These are phyloP conservation scores for Aspergillus sp. DNA, from an alignment of 2,329 filamentous ascomycete genomes.

Conservation along the genomic window DNA sequence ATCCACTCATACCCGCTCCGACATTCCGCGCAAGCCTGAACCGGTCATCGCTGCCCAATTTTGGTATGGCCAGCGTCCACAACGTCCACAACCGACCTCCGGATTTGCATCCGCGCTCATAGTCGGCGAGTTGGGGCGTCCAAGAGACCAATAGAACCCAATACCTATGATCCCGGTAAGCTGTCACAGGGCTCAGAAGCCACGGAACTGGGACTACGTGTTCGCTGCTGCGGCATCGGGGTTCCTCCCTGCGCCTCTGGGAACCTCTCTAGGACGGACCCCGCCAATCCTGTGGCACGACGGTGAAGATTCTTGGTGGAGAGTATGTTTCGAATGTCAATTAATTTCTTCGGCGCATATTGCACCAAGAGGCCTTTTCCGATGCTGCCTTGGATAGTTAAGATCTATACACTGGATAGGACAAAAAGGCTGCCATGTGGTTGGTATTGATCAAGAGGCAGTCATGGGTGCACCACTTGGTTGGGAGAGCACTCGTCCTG, in stretches of 20 bases:
- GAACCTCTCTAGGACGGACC: neutral
- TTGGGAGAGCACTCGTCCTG: neutral
- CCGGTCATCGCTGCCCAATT: slow-evolving; percentile 7
- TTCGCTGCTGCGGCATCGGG: slow-evolving; percentile 3
- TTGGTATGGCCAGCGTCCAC: neutral
- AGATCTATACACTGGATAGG: neutral
- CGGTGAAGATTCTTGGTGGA: neutral
- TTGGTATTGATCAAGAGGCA: neutral
- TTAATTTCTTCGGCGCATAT: neutral
- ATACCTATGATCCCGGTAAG: neutral
- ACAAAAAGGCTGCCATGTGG: neutral
- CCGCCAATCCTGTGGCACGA: slow-evolving; percentile 1
- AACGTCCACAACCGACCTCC: neutral
- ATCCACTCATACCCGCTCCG: neutral
- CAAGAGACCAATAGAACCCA: slow-evolving; percentile 1
- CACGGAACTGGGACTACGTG: slow-evolving; percentile 3
- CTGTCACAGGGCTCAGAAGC: slow-evolving; percentile 5
- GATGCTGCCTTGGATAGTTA: neutral
- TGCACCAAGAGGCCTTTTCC: neutral
- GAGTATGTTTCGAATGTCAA: slow-evolving; percentile 1
- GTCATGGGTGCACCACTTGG: neutral
- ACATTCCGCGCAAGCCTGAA: neutral
- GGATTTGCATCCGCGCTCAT: neutral
- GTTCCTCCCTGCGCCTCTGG: slow-evolving; percentile 3
- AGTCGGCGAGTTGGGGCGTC: neutral